These are phyloP conservation scores for Botrytis paeoniae DNA, from an alignment of 2,329 filamentous ascomycete genomes.

Conservation along the genomic window DNA sequence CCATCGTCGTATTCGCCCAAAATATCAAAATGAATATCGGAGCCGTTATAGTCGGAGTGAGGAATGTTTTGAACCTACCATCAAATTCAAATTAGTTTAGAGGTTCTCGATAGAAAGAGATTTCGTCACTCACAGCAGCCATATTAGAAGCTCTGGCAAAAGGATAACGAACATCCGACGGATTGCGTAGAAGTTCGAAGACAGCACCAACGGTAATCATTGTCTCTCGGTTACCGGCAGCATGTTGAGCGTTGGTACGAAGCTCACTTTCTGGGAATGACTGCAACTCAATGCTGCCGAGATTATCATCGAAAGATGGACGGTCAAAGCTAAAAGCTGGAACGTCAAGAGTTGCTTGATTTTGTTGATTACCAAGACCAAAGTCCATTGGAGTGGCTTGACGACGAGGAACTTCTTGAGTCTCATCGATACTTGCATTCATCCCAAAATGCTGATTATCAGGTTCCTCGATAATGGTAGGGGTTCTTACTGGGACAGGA, in stretches of 20 bases:
- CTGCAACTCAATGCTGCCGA: neutral
- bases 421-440: neutral
- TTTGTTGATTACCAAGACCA: neutral
- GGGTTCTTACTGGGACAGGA: neutral
- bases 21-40: neutral
- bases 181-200: neutral
- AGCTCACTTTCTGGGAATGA: too few species aligned
- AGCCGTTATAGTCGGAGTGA: neutral
- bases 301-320: neutral
- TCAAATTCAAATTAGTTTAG: neutral
- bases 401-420: neutral
- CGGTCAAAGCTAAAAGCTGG: neutral
- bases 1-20: neutral
- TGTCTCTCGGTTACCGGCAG: neutral
- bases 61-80: neutral
- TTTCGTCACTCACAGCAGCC: neutral
- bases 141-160: conserved; percentile 2
- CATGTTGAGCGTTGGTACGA: neutral
- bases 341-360: neutral
- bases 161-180: neutral
- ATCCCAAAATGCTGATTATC: neutral
- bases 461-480: neutral
- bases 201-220: conserved; percentile 6
- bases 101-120: neutral
- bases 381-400: neutral